Evolutionary conservation across 2,329 filamentous ascomycete genomes (phyloP).

Genomic region (Penicillium sp.): DNA sequence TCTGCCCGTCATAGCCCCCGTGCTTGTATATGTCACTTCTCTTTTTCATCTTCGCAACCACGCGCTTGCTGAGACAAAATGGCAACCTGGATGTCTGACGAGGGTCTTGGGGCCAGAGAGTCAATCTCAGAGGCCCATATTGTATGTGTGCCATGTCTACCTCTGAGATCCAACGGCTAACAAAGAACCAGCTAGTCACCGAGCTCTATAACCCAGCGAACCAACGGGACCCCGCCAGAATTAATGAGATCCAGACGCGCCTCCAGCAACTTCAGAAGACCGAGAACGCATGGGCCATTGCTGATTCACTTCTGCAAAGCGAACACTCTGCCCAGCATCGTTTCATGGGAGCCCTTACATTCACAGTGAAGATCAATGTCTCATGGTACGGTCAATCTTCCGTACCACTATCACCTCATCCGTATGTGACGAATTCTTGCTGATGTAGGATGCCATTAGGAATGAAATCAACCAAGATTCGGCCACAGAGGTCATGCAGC

Average conservation of each 20-base stretch:
- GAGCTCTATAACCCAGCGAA: constrained; percentile 45
- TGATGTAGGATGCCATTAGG: constrained; percentile 21
- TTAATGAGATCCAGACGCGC: constrained; percentile 64
- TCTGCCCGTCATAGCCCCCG: constrained; percentile 10
- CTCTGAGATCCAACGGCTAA: constrained; percentile 6
- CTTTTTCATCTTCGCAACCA: constrained; percentile 1
- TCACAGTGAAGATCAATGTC: constrained; percentile 92
- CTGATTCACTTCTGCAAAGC: constrained; percentile 68
- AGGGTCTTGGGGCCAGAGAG: constrained; percentile 9
- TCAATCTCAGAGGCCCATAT: constrained; percentile 16
- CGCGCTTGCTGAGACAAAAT: constrained; percentile 8
- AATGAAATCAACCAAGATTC: constrained; percentile 37
- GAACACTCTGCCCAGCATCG: constrained; percentile 68
- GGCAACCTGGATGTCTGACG: constrained; percentile 10
- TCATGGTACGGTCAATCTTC: constrained; percentile 61
- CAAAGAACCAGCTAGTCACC: constrained; percentile 36
- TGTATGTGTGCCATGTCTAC: background rate
- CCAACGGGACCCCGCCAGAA: constrained; percentile 43
- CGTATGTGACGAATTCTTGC: background rate
- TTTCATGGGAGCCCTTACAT: constrained; percentile 89
- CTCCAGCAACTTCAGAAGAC: constrained; percentile 78
- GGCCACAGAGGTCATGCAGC: constrained; percentile 37
- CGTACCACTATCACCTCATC: too few relatives aligned
- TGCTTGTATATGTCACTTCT: constrained; percentile 8
- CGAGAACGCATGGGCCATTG: constrained; percentile 79